Conservation (phyloP, 345 rosid genomes). For the Salix arbutifolia region DNA sequence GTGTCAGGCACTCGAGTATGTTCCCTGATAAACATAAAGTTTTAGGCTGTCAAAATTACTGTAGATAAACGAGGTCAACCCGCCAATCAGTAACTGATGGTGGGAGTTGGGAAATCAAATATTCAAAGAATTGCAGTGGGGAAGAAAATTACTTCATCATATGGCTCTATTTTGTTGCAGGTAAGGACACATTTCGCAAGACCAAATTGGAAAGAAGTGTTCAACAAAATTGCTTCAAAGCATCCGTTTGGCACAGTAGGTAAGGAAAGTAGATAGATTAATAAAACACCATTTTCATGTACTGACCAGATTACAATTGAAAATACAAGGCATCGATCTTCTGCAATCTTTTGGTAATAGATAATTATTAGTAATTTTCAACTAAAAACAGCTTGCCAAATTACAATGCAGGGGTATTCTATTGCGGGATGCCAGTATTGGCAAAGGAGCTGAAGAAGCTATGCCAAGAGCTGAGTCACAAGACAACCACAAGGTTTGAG, state of each 20-base stretch:
- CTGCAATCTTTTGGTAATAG: neutral
- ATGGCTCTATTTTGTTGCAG: conserved; percentile 34
- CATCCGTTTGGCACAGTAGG: conserved; percentile 84
- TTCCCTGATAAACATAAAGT: neutral
- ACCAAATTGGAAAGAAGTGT: conserved; percentile 93
- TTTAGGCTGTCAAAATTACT: neutral
- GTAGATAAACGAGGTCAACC: neutral
- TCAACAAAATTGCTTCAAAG: conserved; percentile 66
- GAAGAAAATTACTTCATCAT: neutral
- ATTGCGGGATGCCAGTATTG: conserved; percentile 78
- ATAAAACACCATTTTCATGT: neutral
- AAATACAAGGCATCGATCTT: neutral
- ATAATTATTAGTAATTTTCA: neutral
- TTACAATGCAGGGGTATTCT: conserved; percentile 73
- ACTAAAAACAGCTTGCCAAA: conserved; percentile 1
- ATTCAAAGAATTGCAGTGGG: neutral
- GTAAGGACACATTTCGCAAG: conserved; percentile 95
- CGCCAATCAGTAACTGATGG: neutral
- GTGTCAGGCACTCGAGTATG: conserved; percentile 90
- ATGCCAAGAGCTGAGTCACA: conserved; percentile 60
- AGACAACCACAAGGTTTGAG: conserved; percentile 74
- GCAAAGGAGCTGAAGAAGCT: conserved; percentile 84
- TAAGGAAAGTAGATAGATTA: conserved; percentile 18
- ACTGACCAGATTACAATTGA: neutral
- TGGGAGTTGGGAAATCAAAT: neutral